These are phyloP conservation scores for Paramecium bursaria DNA, from an alignment of 73 alveolate genomes.

Conservation along the genomic window DNA sequence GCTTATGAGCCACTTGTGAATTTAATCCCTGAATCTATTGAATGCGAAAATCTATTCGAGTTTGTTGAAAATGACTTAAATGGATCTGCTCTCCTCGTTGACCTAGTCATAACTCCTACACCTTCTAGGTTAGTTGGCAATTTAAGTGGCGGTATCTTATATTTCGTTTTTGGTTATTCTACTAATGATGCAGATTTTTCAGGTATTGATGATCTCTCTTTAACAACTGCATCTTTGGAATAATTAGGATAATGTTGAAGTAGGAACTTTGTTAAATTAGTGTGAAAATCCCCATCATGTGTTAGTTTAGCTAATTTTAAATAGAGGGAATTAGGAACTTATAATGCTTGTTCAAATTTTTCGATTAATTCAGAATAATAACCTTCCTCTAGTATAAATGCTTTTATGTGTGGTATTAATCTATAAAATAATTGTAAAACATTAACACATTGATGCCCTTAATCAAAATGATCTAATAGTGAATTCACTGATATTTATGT, in stretches of 20 bases:
- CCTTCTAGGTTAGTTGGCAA: constrained; percentile 62
- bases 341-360: constrained; percentile 44
- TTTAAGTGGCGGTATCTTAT: constrained; percentile 66
- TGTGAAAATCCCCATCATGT: constrained; percentile 31
- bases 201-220: constrained; percentile 20
- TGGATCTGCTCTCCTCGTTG: constrained; percentile 72
- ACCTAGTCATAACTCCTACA: constrained; percentile 59
- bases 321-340: constrained; percentile 14
- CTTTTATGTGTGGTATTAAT: neutral
- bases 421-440: constrained; percentile 19
- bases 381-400: constrained; percentile 25
- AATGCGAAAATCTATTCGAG: constrained; percentile 69
- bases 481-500: neutral
- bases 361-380: constrained; percentile 25
- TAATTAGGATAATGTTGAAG: constrained; percentile 33
- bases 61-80: constrained; percentile 64
- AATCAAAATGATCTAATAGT: constrained; percentile 29
- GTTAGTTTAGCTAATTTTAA: constrained; percentile 23
- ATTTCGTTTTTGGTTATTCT: constrained; percentile 5
- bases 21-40: constrained; percentile 66
- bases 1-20: constrained; percentile 63
- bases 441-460: constrained; percentile 44
- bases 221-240: constrained; percentile 5
- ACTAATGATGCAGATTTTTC: constrained; percentile 21
- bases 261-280: constrained; percentile 38